A percentile compares a stretch with the other conserved stretches of the same genome.
Evolutionary conservation across 2,329 filamentous ascomycete genomes (phyloP).

Genomic region (Exserohilum rostratum): DNA sequence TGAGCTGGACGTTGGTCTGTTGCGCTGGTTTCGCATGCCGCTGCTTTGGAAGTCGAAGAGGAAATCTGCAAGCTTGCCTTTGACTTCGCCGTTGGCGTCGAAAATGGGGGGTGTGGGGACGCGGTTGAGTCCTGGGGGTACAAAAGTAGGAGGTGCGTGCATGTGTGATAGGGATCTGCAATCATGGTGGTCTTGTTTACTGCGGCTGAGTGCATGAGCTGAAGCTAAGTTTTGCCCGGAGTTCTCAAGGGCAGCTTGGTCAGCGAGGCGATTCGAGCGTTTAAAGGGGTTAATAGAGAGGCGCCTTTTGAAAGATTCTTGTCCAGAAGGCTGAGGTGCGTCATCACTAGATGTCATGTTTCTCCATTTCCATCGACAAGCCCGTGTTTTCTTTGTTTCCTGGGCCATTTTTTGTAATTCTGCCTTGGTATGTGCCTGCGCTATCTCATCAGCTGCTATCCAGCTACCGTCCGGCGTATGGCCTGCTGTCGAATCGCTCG

Average conservation of each 20-base stretch:
- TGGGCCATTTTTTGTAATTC: conserved; percentile 26
- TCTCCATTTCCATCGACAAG: conserved; percentile 30
- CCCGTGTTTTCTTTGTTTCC: conserved; percentile 11
- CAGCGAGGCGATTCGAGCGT: conserved; percentile 24
- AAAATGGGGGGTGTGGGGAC: conserved; percentile 37
- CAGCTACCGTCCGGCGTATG: conserved; percentile 14
- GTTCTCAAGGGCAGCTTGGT: conserved; percentile 4
- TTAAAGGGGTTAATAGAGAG: conserved; percentile 28
- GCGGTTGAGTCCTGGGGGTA: conserved; percentile 34
- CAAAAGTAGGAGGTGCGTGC: conserved; percentile 28
- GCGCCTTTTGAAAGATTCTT: conserved; percentile 4
- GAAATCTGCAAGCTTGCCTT: conserved; percentile 41
- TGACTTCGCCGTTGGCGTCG: conserved; percentile 31
- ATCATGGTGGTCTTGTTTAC: conserved; percentile 1
- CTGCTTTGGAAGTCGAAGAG: conserved; percentile 37
- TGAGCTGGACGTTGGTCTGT: conserved; percentile 15
- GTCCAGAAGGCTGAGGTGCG: conserved; percentile 8
- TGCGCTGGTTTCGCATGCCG: not conserved
- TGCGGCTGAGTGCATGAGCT: not conserved
- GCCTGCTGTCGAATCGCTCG: conserved; percentile 19
- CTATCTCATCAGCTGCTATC: conserved; percentile 8
- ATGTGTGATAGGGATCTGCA: conserved; percentile 20
- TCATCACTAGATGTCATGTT: conserved; percentile 23
- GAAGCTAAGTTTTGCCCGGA: conserved; percentile 4
- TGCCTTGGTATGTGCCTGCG: conserved; percentile 11